These are phyloP conservation scores for Fusarium fujikuroi DNA, from an alignment of 2,329 filamentous ascomycete genomes.

Conservation along the genomic window DNA sequence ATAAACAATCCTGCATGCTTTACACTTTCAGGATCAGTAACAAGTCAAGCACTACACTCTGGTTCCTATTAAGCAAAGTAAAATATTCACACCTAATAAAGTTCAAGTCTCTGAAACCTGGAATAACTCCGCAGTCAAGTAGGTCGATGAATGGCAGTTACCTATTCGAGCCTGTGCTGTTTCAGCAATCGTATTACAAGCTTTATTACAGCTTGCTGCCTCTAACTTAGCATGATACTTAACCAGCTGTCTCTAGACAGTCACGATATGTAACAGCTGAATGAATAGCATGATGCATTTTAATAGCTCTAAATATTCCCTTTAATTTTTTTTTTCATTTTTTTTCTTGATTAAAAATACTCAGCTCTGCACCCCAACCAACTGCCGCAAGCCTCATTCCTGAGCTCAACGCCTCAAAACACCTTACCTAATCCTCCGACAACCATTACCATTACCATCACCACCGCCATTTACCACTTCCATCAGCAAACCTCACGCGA, in stretches of 20 bases:
- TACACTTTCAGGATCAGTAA: neutral
- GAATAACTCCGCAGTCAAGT: neutral
- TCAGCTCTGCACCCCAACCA: neutral
- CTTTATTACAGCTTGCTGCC: neutral
- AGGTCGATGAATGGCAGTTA: neutral
- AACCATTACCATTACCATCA: conserved; percentile 14
- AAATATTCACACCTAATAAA: neutral
- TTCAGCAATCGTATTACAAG: neutral
- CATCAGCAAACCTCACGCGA: neutral
- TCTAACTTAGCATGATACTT: neutral
- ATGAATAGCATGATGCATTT: neutral
- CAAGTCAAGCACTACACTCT: neutral
- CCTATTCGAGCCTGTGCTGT: neutral
- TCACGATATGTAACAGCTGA: neutral
- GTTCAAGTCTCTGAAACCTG: neutral
- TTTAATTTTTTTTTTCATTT: neutral
- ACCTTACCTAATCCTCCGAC: conserved; percentile 31
- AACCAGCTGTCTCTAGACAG: neutral
- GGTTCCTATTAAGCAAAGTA: neutral
- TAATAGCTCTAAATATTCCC: too few relatives aligned
- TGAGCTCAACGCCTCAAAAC: conserved; percentile 8
- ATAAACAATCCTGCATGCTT: neutral
- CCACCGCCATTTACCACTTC: conserved; percentile 13
- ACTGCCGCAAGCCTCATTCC: conserved; percentile 15
- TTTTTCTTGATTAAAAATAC: too few relatives aligned